Evolutionary conservation across 495 filamentous ascomycete species (phyloP), one percentile per base, ranked within the genome.

Genomic region (Tuber microsphaerosporum): DNA sequence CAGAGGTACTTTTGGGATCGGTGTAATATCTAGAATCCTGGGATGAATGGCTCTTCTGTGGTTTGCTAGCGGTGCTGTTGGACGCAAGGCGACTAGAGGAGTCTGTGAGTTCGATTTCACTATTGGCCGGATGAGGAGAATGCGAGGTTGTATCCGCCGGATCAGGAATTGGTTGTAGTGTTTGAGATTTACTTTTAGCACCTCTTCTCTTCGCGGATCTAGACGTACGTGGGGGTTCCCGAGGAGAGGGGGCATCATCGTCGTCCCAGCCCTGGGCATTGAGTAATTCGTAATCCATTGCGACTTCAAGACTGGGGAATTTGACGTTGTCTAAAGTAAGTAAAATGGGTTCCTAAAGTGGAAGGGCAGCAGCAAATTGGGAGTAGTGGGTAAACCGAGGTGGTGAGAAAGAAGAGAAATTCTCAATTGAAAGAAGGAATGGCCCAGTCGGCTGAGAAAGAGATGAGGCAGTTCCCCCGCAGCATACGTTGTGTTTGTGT

Each of bases 251-350:
- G 20, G 70, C 65, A 51, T 77, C 65, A 3, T 48, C 71, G 10
- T 77, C 76, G 10, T 34, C 76, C 76, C 76, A 78, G 9, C 70
- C 48, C 26, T 61, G 69, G n/a, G 76, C 76, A 43, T 78, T 78
- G 56, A 70, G 69, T 37, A 78, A 78, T 42, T 78, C 76, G 65
- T 77, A 78, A 73, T 78, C 76, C 75, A 77, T 77, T 12, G 69
- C 1, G 48, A 42, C 26, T 19, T 34, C 34, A 14, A 26, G 12
- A 17, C 26, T 7, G 34, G 4, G 12, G 17, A 2, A 19, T 34
- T 19, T 65, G 26, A 4, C 26, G 26, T 7, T 26, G 56, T 65
- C 22, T 61, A 31, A 16, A 14, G 56, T 65, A 8, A 34, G 56
- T 65, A 17, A 17, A 4, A 12, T 65, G 26, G 17, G 56, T 34